These are phyloP conservation scores for Penicillium atrosanguineum DNA, from an alignment of 495 filamentous ascomycete species.

Conservation along the genomic window DNA sequence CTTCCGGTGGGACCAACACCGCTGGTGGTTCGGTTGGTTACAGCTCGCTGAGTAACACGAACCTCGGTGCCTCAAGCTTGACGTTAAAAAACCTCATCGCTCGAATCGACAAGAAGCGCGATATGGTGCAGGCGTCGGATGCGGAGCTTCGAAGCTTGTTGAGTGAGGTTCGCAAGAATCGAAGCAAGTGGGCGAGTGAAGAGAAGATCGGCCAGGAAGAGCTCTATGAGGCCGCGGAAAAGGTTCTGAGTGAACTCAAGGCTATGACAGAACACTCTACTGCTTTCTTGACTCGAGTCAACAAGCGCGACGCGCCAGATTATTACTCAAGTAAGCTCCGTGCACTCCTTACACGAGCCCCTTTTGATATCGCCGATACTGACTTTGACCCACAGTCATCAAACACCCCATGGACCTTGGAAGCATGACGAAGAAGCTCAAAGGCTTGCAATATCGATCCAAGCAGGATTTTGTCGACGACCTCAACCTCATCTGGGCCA, in stretches of 20 bases:
- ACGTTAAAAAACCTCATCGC: constrained; percentile 96
- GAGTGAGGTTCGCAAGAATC: constrained; percentile 94
- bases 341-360: neutral
- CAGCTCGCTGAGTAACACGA: constrained; percentile 86
- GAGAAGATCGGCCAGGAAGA: constrained; percentile 97
- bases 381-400: constrained; percentile 61
- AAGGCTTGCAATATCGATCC: constrained; percentile 79
- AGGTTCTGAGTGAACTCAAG: constrained; percentile 92
- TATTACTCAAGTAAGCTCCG: constrained; percentile 74
- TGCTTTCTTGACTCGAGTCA: constrained; percentile 87
- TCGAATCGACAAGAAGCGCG: constrained; percentile 86
- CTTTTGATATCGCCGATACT: constrained; percentile 13
- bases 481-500: constrained; percentile 91
- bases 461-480: constrained; percentile 95
- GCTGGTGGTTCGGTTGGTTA: constrained; percentile 57
- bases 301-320: constrained; percentile 94
- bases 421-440: constrained; percentile 97
- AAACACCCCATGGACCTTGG: constrained; percentile 98
- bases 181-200: constrained; percentile 98
- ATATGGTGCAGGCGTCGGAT: constrained; percentile 84
- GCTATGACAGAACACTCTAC: constrained; percentile 95
- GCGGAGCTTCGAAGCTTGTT: constrained; percentile 87
- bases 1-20: constrained; percentile 43
- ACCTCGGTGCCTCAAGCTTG: constrained; percentile 93
- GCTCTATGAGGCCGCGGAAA: constrained; percentile 93